These are phyloP conservation scores for Heliamphora pulchella DNA, from an alignment of 179 eudicot species.

Conservation along the genomic window DNA sequence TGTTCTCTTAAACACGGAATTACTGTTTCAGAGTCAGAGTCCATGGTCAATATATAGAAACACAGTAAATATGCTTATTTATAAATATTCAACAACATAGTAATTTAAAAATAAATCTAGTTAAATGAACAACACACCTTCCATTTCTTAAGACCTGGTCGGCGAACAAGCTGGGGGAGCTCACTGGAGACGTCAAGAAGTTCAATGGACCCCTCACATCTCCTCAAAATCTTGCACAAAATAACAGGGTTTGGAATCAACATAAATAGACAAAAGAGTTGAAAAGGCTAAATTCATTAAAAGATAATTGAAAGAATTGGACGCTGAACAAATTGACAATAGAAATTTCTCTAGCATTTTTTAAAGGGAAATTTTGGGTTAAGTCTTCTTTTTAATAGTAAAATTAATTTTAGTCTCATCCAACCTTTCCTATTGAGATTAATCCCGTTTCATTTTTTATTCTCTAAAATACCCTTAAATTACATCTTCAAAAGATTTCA, in stretches of 20 bases:
- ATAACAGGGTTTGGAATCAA: not conserved
- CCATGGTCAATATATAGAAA: not conserved
- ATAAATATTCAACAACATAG: not conserved
- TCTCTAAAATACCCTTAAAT: no score
- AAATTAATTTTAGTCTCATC: no score
- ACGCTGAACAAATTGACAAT: not conserved
- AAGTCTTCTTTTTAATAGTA: no score
- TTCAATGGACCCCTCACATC: constrained; percentile 77
- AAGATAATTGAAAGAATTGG: no score
- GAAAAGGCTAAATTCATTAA: not conserved
- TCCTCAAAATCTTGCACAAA: constrained; percentile 52
- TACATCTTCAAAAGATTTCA: no score
- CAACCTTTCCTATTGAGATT: no score
- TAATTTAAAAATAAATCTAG: not conserved
- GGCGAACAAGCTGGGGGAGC: constrained; percentile 77
- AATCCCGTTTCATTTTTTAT: no score
- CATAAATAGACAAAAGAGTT: not conserved
- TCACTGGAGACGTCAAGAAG: constrained; percentile 87
- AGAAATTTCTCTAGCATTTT: no score
- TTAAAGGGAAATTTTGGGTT: no score
- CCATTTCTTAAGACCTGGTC: constrained; percentile 96
- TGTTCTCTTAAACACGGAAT: not conserved
- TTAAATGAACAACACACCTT: constrained; percentile 42
- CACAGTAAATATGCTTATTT: not conserved
- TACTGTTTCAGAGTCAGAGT: not conserved